Conservation (phyloP, 73 alveolate genomes). For the Durusdinium trenchii region DNA sequence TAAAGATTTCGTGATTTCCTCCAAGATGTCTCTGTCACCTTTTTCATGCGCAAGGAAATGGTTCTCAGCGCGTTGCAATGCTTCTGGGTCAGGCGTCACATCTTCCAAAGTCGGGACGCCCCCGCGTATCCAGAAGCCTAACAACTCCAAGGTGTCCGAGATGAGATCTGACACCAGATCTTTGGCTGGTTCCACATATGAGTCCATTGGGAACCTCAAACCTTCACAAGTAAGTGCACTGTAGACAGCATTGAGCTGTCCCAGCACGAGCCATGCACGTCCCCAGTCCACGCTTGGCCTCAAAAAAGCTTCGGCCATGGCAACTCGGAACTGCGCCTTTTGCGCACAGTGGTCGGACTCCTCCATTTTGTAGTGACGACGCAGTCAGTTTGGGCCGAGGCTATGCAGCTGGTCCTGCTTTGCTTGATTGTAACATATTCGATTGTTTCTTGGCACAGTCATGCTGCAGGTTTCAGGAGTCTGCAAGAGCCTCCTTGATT, state of each 20-base stretch:
- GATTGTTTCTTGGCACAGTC: too few relatives aligned
- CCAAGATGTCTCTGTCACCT: not conserved
- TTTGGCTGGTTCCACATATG: not conserved
- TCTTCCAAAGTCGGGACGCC: not conserved
- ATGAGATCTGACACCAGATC: not conserved
- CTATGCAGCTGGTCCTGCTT: not conserved
- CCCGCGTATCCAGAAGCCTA: not conserved
- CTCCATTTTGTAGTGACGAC: not conserved
- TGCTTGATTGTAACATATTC: too few relatives aligned
- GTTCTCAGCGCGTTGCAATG: not conserved
- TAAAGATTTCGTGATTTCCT: not conserved
- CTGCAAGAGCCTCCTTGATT: not conserved
- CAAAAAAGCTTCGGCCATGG: not conserved
- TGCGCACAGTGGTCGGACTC: not conserved
- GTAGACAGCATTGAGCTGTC: not conserved
- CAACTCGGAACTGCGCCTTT: not conserved
- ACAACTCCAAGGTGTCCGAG: not conserved
- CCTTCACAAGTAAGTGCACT: not conserved
- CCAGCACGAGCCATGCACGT: not conserved
- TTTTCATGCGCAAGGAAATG: not conserved
- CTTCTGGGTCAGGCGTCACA: not conserved
- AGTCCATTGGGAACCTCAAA: not conserved
- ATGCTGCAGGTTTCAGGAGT: not conserved
- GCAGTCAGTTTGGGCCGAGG: not conserved
- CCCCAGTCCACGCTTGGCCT: not conserved